Percentiles rank a stretch among this genome's conserved stretches.
Conservation (phyloP, 2,329 filamentous ascomycete species). For the Fusarium pseudograminearum region DNA sequence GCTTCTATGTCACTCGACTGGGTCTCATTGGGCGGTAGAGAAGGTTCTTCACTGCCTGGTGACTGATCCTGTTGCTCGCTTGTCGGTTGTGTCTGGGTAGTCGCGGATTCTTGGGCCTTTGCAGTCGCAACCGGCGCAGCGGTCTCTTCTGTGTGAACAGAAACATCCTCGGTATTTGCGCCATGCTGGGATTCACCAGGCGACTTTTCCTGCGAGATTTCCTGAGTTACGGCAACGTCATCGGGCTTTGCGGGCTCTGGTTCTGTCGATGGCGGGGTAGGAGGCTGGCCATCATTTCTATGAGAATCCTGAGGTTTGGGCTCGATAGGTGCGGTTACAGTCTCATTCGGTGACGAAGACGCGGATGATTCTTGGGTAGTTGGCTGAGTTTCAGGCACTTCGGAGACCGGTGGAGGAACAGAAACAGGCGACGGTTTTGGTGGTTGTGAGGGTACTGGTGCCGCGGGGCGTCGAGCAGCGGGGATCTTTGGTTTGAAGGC, state of each 20-base stretch:
- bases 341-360: conserved; percentile 1
- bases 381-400: conserved; percentile 30
- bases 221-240: conserved; percentile 4
- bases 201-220: conserved; percentile 1
- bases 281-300: conserved; percentile 32
- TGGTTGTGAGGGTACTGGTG: conserved; percentile 49
- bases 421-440: conserved; percentile 31
- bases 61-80: conserved; percentile 14
- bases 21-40: not conserved
- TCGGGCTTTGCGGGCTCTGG: conserved; percentile 34
- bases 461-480: conserved; percentile 62
- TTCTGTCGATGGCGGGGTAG: conserved; percentile 42
- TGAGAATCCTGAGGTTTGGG: conserved; percentile 23
- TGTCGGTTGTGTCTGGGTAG: conserved; percentile 12
- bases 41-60: not conserved
- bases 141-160: not conserved
- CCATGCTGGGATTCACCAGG: not conserved
- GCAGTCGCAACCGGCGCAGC: not conserved
- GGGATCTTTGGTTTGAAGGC: conserved; percentile 79
- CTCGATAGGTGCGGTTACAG: conserved; percentile 5
- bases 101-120: conserved; percentile 1
- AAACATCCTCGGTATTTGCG: not conserved
- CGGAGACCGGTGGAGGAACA: conserved; percentile 21
- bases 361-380: conserved; percentile 10
- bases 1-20: not conserved